These are phyloP conservation scores for Pyrus hybrid DNA, from an alignment of 331 rosid genomes.

Conservation along the genomic window DNA sequence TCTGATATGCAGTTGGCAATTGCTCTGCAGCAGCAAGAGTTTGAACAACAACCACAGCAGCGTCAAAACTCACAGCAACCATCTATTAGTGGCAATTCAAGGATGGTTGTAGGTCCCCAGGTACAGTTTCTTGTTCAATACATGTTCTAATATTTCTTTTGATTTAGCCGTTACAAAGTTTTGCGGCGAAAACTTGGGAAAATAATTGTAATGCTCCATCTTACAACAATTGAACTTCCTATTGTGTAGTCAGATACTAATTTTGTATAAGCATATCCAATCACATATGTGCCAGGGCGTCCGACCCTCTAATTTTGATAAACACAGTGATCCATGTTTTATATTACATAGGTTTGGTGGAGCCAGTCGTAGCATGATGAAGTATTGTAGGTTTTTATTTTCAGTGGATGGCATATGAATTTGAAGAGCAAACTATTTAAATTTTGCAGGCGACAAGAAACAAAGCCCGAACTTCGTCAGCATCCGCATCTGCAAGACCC, in stretches of 20 bases:
- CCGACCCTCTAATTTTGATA: neutral
- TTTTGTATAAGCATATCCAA: no score
- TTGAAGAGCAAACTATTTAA: neutral
- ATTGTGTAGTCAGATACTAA: neutral
- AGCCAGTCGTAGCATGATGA: neutral
- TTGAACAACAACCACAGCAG: constrained; percentile 73
- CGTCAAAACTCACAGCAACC: constrained; percentile 60
- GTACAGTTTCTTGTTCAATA: constrained; percentile 29
- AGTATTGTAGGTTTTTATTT: neutral
- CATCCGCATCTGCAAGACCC: constrained; percentile 46
- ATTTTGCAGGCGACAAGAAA: constrained; percentile 61
- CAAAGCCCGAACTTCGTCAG: constrained; percentile 31
- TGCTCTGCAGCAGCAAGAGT: constrained; percentile 96
- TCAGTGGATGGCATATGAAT: neutral
- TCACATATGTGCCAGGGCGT: neutral
- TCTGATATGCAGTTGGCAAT: constrained; percentile 92
- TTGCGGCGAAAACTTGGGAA: neutral
- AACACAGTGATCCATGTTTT: neutral
- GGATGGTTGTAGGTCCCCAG: constrained; percentile 90
- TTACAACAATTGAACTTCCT: neutral
- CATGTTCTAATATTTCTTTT: neutral
- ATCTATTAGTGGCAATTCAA: constrained; percentile 42
- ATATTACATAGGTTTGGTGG: neutral
- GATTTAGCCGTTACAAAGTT: neutral
- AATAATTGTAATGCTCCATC: neutral